Conservation (phyloP, 805 yeast species). For the Cyberlindnera sargentensis region DNA sequence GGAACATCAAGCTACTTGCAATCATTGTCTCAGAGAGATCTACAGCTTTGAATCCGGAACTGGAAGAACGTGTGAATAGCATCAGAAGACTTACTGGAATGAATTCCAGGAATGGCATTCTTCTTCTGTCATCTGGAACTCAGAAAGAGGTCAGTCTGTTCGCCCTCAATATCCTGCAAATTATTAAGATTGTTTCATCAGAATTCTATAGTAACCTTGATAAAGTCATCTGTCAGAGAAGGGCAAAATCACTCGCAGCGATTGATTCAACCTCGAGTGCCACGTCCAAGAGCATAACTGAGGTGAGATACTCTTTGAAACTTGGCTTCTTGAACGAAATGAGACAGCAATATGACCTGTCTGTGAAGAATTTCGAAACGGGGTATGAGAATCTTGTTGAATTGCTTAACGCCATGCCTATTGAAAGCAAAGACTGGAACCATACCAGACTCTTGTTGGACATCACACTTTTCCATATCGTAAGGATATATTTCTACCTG, state of each 20-base stretch:
- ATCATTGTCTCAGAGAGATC: slow-evolving; percentile 29
- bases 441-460: slow-evolving; percentile 50
- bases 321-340: slow-evolving; percentile 44
- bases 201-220: slow-evolving; percentile 40
- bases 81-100: slow-evolving; percentile 37
- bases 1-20: slow-evolving; percentile 29
- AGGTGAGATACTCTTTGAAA: slow-evolving; percentile 44
- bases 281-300: slow-evolving; percentile 7
- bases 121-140: slow-evolving; percentile 32
- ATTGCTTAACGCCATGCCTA: slow-evolving; percentile 26
- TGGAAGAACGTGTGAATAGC: slow-evolving; percentile 28
- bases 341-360: slow-evolving; percentile 38
- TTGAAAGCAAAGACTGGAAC: slow-evolving; percentile 29
- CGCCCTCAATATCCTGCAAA: slow-evolving; percentile 31
- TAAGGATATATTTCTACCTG: slow-evolving; percentile 49
- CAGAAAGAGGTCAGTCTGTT: slow-evolving; percentile 34
- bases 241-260: slow-evolving; percentile 20
- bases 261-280: background rate
- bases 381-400: slow-evolving; percentile 46
- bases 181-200: slow-evolving; percentile 32
- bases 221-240: slow-evolving; percentile 34
- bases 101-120: slow-evolving; percentile 37
- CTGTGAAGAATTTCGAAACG: slow-evolving; percentile 44
- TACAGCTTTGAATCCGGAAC: slow-evolving; percentile 24
- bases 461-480: slow-evolving; percentile 53